Evolutionary conservation across 106 monocot species (phyloP), one percentile per base, ranked within the genome.

Genomic region (Cymbidium sinense): DNA sequence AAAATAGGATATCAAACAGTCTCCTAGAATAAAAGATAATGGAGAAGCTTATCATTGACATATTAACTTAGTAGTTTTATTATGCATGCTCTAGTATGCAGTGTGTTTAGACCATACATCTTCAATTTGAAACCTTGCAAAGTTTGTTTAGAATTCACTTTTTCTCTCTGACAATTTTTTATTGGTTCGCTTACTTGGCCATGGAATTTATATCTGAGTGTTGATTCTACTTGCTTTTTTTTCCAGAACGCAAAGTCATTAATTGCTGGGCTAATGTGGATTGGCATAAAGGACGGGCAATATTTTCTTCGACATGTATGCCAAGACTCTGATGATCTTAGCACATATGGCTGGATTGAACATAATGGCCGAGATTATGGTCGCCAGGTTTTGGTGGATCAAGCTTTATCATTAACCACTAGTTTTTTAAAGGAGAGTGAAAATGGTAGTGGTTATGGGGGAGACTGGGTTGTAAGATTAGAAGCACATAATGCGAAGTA

Each of bases 351-450:
- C n/a, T 99, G 98, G 98, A 81, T 73, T 18, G 92, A 90, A 44
- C 98, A 99, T 78, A 94, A 99, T 79, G 98, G 98, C 34, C 80
- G 91, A 43, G 90, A 99, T 83, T 99, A 94, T 81, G 98, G 98
- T 25, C 91, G 78, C 11, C 98, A 99, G 41, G 67, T 83, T 75
- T 71, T 99, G 75, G 81, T 86, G 47, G 98, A 99, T 85, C 86
- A 90, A 43, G 88, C 82, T 25, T 70, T 94, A 50, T 64, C 75
- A 12, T 79, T 99, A 73, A 87, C 82, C 39, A 99, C 98, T 78
- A 92, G 92, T 81, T 99, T 99, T 82, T 77, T 93, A 58, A 93
- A 96, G 73, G 75, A 80, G 31, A 99, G 86, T 64, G 87, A 78
- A 61, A 44, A 81, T 77, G 90, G 83, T 29, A 94, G 94, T 77